A percentile compares a stretch with the other conserved stretches of the same genome.
phyloP scores from a whole-genome alignment of 1,284 basidiomycete species.

The Papiliotrema fonsecae region DNA sequence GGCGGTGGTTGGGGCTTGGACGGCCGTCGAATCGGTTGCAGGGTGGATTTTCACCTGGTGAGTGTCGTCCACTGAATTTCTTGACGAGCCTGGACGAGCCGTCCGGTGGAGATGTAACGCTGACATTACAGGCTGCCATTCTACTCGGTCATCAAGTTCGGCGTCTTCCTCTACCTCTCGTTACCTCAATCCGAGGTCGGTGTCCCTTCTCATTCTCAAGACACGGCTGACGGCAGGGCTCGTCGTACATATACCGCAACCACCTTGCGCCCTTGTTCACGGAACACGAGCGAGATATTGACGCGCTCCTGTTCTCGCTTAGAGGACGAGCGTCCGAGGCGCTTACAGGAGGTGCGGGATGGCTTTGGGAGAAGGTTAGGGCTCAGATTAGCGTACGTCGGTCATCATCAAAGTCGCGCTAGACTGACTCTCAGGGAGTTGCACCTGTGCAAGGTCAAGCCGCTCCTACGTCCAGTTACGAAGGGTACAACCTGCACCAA shows the following conservation, averaged over 20 bases:
- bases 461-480: slow-evolving; percentile 3
- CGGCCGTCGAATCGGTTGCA: slow-evolving; percentile 63
- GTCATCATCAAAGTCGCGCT: too few relatives aligned
- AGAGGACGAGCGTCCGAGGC: slow-evolving; percentile 26
- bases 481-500: slow-evolving; percentile 1
- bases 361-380: slow-evolving; percentile 39
- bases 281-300: slow-evolving; percentile 63
- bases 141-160: slow-evolving; percentile 67
- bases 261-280: slow-evolving; percentile 64
- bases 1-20: slow-evolving; percentile 60
- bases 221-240: slow-evolving; percentile 55
- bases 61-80: slow-evolving; percentile 22
- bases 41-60: slow-evolving; percentile 70
- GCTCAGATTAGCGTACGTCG: slow-evolving; percentile 38
- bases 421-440: not conserved
- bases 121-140: slow-evolving; percentile 63
- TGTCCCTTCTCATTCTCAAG: slow-evolving; percentile 6
- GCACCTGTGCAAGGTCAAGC: not conserved
- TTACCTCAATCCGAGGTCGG: slow-evolving; percentile 67
- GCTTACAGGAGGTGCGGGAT: slow-evolving; percentile 29
- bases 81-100: not conserved
- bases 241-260: slow-evolving; percentile 63
- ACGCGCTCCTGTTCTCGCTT: slow-evolving; percentile 54
- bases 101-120: not conserved
- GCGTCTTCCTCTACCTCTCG: slow-evolving; percentile 66